These are phyloP conservation scores for Exserohilum turcica DNA, from an alignment of 2,329 filamentous ascomycete species.

Conservation along the genomic window DNA sequence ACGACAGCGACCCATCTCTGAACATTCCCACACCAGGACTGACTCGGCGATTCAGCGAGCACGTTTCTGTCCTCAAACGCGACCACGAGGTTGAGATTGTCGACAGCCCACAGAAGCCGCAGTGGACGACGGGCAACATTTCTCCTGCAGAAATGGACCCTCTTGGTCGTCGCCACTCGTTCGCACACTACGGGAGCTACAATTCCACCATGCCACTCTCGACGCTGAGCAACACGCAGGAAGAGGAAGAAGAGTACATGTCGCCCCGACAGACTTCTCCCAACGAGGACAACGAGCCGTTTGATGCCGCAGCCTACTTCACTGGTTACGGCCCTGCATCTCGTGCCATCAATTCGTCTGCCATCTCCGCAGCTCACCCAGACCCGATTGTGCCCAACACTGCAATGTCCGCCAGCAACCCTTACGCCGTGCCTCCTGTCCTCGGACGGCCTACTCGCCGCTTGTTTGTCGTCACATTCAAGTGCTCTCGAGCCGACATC, in stretches of 20 bases:
- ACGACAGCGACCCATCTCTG: slow-evolving; percentile 64
- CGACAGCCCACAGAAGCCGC: slow-evolving; percentile 31
- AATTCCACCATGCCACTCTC: slow-evolving; percentile 29
- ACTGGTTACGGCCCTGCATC: slow-evolving; percentile 43
- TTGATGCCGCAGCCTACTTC: slow-evolving; percentile 47
- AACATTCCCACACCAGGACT: slow-evolving; percentile 43
- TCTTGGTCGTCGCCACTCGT: slow-evolving; percentile 80
- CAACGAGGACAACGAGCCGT: slow-evolving; percentile 65
- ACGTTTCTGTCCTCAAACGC: slow-evolving; percentile 29
- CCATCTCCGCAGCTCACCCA: slow-evolving; percentile 45
- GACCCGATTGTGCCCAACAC: slow-evolving; percentile 36
- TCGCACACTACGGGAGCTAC: slow-evolving; percentile 56
- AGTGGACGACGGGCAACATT: slow-evolving; percentile 38
- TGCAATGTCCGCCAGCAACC: slow-evolving; percentile 33
- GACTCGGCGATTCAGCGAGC: slow-evolving; percentile 46
- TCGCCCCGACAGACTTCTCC: slow-evolving; percentile 34
- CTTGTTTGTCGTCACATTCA: slow-evolving; percentile 92
- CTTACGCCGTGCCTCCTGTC: slow-evolving; percentile 41
- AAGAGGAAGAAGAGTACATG: slow-evolving; percentile 37
- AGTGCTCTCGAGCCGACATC: slow-evolving; percentile 91
- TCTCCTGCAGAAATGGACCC: slow-evolving; percentile 28
- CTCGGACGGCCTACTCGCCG: slow-evolving; percentile 40
- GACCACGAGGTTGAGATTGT: slow-evolving; percentile 32
- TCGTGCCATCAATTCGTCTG: slow-evolving; percentile 44
- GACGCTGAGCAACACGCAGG: slow-evolving; percentile 39